phyloP scores from a whole-genome alignment of 257 asterid species.

The Plantago major region DNA sequence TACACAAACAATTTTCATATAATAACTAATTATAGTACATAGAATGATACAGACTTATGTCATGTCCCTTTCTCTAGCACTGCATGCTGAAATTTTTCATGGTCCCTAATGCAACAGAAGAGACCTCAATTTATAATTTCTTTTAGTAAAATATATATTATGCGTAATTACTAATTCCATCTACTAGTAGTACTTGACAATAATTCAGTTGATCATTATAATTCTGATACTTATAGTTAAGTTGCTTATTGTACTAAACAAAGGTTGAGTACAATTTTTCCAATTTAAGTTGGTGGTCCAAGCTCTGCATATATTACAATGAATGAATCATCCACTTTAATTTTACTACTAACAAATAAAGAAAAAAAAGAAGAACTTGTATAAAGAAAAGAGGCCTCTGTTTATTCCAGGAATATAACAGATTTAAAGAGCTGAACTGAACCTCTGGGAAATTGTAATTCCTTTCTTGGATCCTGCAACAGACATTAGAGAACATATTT shows the following conservation, averaged over 20 bases:
- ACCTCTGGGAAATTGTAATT: conserved; percentile 35
- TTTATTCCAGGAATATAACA: conserved; percentile 25
- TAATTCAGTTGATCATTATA: neutral
- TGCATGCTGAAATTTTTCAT: too few relatives aligned
- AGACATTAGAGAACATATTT: conserved; percentile 15
- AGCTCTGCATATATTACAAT: conserved; percentile 8
- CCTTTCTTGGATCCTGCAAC: conserved; percentile 75
- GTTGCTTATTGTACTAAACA: neutral
- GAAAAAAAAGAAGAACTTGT: conserved; percentile 5
- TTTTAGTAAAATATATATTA: too few relatives aligned
- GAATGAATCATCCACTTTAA: conserved; percentile 3
- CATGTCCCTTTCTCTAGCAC: too few relatives aligned
- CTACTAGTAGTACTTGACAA: neutral
- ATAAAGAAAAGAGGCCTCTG: conserved; percentile 1
- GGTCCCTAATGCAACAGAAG: too few relatives aligned
- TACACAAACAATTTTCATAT: too few relatives aligned
- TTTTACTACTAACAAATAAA: conserved; percentile 15
- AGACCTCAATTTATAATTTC: too few relatives aligned
- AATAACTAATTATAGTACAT: too few relatives aligned
- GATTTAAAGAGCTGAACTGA: conserved; percentile 10
- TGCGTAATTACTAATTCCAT: too few relatives aligned
- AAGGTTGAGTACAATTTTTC: neutral
- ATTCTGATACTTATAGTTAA: neutral
- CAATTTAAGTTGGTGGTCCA: conserved; percentile 24
- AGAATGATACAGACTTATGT: too few relatives aligned